Evolutionary conservation across 1,139 yeast genomes (phyloP), one percentile per base, ranked within the genome.

Genomic region (Yamadazyma trypodendri): DNA sequence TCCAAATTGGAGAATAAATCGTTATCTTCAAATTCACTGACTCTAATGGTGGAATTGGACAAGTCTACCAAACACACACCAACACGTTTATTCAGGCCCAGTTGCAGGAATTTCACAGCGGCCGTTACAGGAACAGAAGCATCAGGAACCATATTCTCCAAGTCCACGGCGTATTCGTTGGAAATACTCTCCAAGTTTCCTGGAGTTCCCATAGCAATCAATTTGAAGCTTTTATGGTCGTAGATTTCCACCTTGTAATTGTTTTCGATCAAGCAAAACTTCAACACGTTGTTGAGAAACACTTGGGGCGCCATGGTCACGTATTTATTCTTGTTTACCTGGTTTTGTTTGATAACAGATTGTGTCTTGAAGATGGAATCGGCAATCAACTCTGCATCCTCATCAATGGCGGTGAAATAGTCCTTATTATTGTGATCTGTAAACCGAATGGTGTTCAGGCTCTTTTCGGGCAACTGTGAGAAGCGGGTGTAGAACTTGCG

Each of bases 1-100:
- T 92, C 97, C 45, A 90, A 63, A 54, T 90, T 90, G 2, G 96
- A 83, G 51, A 76, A 89, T 10, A 88, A 69, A 36, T 92, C 97
- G 52, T 87, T 89, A 56, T 92, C 98, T 6, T 77, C 77, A 49
- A 90, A 87, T 56, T 92, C 96, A 16, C 84, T 65, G 28, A 89
- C 63, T 17, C 90, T 90, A 25, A 92, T 71, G 22, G 73, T 70
- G 43, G 77, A 73, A 39, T 75, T 71, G 50, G 81, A 79, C 21
- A 87, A 77, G 54, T 90, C 96, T n/a, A 87, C 70, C 51, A 85
- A 84, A 40, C 94, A 77, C 24, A 87, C 77, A 0, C 97, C 97
- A 12, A 92, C 72, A 36, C 71, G 72, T 48, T 78, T 79, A 14
- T 50, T 43, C 22, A 52, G 42, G 15, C 75, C 72, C 14, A 72